phyloP scores from a whole-genome alignment of 1,284 basidiomycete genomes.

The Mycosarcoma maydis region DNA sequence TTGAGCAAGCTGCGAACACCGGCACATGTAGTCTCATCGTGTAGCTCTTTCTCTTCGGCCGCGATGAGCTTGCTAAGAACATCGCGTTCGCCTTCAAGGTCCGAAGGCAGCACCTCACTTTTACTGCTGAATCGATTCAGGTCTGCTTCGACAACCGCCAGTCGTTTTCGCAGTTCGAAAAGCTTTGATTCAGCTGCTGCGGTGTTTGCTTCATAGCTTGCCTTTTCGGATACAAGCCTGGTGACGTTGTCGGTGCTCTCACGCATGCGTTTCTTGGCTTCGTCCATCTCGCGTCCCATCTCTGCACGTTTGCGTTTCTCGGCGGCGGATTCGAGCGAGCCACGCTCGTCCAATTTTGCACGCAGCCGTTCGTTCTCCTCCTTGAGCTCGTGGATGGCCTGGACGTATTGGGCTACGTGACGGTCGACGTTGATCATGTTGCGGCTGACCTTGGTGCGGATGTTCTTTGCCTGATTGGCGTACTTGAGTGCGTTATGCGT shows the following conservation, averaged over 20 bases:
- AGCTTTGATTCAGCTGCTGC: conserved; percentile 79
- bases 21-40: conserved; percentile 74
- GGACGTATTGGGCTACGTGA: conserved; percentile 72
- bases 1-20: conserved; percentile 78
- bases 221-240: conserved; percentile 68
- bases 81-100: conserved; percentile 78
- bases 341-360: conserved; percentile 76
- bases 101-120: conserved; percentile 58
- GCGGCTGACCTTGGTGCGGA: conserved; percentile 65
- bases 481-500: conserved; percentile 67
- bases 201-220: conserved; percentile 78
- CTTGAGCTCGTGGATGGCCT: conserved; percentile 88
- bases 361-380: conserved; percentile 85
- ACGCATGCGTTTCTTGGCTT: conserved; percentile 76
- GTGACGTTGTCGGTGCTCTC: conserved; percentile 71
- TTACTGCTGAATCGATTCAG: conserved; percentile 16
- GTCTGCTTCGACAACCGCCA: conserved; percentile 74
- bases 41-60: conserved; percentile 77
- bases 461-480: conserved; percentile 67
- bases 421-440: conserved; percentile 66
- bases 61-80: conserved; percentile 76
- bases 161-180: conserved; percentile 74
- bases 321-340: conserved; percentile 62
- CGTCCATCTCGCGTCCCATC: conserved; percentile 72
- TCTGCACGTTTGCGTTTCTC: conserved; percentile 74